Evolutionary conservation across 805 yeast species (phyloP).

Genomic region (Metschnikowia gruessii): DNA sequence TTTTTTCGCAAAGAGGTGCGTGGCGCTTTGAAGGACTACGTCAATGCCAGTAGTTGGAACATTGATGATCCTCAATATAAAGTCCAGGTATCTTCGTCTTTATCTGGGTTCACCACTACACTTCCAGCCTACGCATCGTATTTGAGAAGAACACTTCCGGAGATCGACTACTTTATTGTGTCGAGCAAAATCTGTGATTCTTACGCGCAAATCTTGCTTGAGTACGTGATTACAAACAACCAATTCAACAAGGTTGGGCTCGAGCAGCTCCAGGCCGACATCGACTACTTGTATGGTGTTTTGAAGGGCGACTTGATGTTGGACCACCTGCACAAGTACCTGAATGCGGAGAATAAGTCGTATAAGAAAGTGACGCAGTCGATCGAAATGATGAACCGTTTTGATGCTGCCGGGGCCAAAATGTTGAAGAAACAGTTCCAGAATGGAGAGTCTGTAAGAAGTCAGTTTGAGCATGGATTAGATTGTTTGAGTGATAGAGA

Average conservation of each 20-base stretch:
- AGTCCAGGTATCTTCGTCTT: slow-evolving; percentile 19
- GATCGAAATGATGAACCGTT: slow-evolving; percentile 26
- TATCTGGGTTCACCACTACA: slow-evolving; percentile 23
- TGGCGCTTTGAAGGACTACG: slow-evolving; percentile 33
- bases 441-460: slow-evolving; percentile 20
- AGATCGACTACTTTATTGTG: slow-evolving; percentile 31
- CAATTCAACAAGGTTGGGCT: slow-evolving; percentile 33
- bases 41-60: slow-evolving; percentile 37
- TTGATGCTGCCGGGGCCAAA: slow-evolving; percentile 25
- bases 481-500: slow-evolving; percentile 23
- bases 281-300: slow-evolving; percentile 21
- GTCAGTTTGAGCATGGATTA: slow-evolving; percentile 21
- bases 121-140: slow-evolving; percentile 28
- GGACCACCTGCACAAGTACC: slow-evolving; percentile 11
- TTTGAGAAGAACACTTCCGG: slow-evolving; percentile 24
- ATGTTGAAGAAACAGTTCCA: slow-evolving; percentile 16
- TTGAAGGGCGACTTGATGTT: slow-evolving; percentile 24
- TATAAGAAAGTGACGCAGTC: slow-evolving; percentile 30
- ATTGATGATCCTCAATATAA: slow-evolving; percentile 10
- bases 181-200: slow-evolving; percentile 28
- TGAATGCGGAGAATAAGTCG: slow-evolving; percentile 25
- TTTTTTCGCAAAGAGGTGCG: slow-evolving; percentile 36
- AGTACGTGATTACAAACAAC: slow-evolving; percentile 40
- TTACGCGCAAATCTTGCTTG: slow-evolving; percentile 29
- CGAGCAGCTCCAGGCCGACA: slow-evolving; percentile 32